These are phyloP conservation scores for Simmondsia chinensis DNA, from an alignment of 148 eudicot genomes.

Conservation along the genomic window DNA sequence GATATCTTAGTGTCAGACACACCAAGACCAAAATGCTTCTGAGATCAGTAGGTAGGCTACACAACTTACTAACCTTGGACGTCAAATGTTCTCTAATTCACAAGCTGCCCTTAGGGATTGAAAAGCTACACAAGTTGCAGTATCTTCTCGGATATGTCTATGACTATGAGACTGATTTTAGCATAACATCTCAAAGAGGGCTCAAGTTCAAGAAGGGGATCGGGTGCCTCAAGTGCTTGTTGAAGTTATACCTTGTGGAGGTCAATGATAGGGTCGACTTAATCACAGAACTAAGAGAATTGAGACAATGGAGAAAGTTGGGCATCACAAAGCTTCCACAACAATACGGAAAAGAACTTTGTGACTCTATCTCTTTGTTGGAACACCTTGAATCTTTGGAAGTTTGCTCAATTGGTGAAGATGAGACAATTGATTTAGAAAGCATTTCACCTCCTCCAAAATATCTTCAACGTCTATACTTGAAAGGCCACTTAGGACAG, in stretches of 20 bases:
- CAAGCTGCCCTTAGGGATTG: conserved; percentile 5
- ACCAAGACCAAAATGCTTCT: conserved; percentile 4
- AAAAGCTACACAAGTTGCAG: not conserved
- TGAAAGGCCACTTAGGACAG: conserved; percentile 5
- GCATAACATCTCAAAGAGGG: conserved; percentile 1
- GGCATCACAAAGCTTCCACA: conserved; percentile 1
- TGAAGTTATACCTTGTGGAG: conserved; percentile 9
- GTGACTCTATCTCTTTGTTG: conserved; percentile 1
- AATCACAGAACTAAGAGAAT: conserved; percentile 1
- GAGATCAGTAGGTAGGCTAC: conserved; percentile 5
- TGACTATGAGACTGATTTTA: conserved; percentile 1
- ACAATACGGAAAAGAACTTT: not conserved
- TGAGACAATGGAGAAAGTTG: conserved; percentile 2
- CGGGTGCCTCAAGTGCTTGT: not conserved
- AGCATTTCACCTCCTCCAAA: not conserved
- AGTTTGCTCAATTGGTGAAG: not conserved
- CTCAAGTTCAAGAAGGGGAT: conserved; percentile 1
- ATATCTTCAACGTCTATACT: conserved; percentile 4
- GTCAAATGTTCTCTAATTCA: conserved; percentile 9
- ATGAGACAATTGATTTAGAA: conserved; percentile 6
- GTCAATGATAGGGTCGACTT: not conserved
- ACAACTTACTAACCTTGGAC: conserved; percentile 12
- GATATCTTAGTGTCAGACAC: conserved; percentile 14
- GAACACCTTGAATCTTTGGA: conserved; percentile 7
- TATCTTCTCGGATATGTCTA: conserved; percentile 8